Base-by-base conservation (phyloP, 495 filamentous ascomycete genomes). In the Chlorociboria aeruginascens region DNA sequence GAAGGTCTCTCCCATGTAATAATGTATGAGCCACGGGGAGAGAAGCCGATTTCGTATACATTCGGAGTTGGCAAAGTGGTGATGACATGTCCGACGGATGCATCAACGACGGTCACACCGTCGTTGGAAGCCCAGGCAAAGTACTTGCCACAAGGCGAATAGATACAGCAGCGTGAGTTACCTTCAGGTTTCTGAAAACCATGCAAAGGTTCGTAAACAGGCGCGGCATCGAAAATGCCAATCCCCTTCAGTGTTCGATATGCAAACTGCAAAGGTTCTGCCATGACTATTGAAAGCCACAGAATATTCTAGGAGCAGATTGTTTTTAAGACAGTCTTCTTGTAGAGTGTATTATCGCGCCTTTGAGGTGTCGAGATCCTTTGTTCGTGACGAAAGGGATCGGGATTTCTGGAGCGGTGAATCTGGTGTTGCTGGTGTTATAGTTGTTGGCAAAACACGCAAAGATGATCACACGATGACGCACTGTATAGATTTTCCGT, bases 181-280 rank as follows among this genome's bases (percentile, higher is more conserved):
- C 89, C 90, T 72, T 95, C 84, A 48, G 93, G 89, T 66, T 83
- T 86, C 59, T 70, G 69, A 70, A 97, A 95, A 52, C 83, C 90
- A 62, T 86, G 72, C 56, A 96, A 73, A 62, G 80, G 69, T 65
- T 83, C 79, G 68, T 98, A 98, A 56, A 85, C 75, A 47, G 92
- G 92, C 47, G 78, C 81, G 46, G 86, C 88, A 70, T 97, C 82
- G 66, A 93, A 76, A 66, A 96, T 76, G 58, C 89, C 89, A 71
- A 98, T 87, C 55, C 80, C 83, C 78, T 95, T 96, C 67, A 90
- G 81, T 64, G 92, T 95, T 62, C 92, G 86, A 76, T 83, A 94
- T 61, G 85, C 85, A 77, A 94, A 81, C 79, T 95, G 89, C 66
- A 86, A 83, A 53, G 83, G 81, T 71, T 65, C 78, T 60, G 87